Evolutionary conservation across 805 yeast genomes (phyloP).

Genomic region (Myxozyma kluyveri): DNA sequence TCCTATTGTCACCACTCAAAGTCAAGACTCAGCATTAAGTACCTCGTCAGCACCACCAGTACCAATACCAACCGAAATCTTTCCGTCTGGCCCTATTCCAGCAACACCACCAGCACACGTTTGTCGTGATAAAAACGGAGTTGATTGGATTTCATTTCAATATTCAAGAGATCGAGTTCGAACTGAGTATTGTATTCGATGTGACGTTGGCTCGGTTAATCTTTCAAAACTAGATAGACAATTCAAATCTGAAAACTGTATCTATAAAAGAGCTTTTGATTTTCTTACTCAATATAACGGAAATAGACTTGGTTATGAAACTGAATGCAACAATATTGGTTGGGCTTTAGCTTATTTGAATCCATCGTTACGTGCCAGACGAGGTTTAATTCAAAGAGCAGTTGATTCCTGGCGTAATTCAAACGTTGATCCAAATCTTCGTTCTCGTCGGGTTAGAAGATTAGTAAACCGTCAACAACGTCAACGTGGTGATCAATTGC

Average conservation of each 20-base stretch:
- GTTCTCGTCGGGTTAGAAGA: slow-evolving; percentile 47
- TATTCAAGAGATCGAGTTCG: slow-evolving; percentile 38
- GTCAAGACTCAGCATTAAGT: neutral
- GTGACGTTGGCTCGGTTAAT: slow-evolving; percentile 38
- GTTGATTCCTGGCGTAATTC: slow-evolving; percentile 55
- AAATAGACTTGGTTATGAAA: slow-evolving; percentile 48
- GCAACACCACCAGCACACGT: slow-evolving; percentile 34
- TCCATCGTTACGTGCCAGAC: slow-evolving; percentile 44
- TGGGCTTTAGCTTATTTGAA: slow-evolving; percentile 49
- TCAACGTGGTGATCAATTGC: too few relatives aligned
- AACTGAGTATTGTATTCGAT: slow-evolving; percentile 37
- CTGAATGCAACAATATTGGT: slow-evolving; percentile 49
- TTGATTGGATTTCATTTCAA: slow-evolving; percentile 38
- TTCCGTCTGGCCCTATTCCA: slow-evolving; percentile 36
- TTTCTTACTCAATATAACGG: slow-evolving; percentile 46
- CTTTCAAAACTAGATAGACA: slow-evolving; percentile 33
- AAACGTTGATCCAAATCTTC: slow-evolving; percentile 42
- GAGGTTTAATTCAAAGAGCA: slow-evolving; percentile 52
- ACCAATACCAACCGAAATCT: neutral
- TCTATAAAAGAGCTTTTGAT: too few relatives aligned
- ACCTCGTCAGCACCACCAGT: neutral
- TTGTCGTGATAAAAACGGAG: slow-evolving; percentile 33
- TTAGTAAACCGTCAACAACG: slow-evolving; percentile 22
- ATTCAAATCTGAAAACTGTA: slow-evolving; percentile 45
- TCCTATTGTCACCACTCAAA: neutral